phyloP scores from a whole-genome alignment of 2,329 filamentous ascomycete genomes.

The Claviceps cyperi region DNA sequence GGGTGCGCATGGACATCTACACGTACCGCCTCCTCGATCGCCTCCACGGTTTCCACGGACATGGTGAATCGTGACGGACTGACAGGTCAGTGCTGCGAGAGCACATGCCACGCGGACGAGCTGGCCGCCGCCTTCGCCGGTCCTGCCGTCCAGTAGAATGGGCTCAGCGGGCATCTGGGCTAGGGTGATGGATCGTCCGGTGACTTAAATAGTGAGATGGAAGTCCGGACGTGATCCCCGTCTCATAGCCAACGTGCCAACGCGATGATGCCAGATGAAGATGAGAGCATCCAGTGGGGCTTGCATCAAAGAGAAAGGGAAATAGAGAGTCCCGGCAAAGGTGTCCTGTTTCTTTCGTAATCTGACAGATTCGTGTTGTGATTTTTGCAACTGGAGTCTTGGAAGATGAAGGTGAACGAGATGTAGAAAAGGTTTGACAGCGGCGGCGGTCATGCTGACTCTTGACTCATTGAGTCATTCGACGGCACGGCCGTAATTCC shows the following conservation, averaged over 20 bases:
- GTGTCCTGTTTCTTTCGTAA: too few relatives aligned
- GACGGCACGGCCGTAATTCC: too few relatives aligned
- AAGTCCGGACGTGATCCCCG: neutral
- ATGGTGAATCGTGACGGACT: constrained; percentile 37
- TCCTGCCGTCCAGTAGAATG: constrained; percentile 39
- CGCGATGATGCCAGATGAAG: too few relatives aligned
- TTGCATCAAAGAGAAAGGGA: too few relatives aligned
- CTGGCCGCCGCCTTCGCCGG: constrained; percentile 49
- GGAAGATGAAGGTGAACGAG: too few relatives aligned
- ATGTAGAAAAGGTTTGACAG: too few relatives aligned
- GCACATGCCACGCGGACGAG: constrained; percentile 41
- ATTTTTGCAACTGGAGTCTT: too few relatives aligned
- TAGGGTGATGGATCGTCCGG: neutral
- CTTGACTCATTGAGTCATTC: too few relatives aligned
- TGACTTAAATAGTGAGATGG: neutral
- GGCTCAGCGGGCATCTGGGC: constrained; percentile 1
- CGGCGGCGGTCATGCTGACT: too few relatives aligned
- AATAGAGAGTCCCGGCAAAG: too few relatives aligned
- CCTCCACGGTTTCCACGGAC: constrained; percentile 38
- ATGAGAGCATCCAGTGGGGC: too few relatives aligned
- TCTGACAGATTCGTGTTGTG: too few relatives aligned
- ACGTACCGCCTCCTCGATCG: constrained; percentile 15
- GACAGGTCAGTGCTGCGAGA: constrained; percentile 39
- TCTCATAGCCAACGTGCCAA: neutral
- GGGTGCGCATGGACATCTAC: neutral